Conservation (phyloP, 73 alveolate species). For the Stentor coeruleus region DNA sequence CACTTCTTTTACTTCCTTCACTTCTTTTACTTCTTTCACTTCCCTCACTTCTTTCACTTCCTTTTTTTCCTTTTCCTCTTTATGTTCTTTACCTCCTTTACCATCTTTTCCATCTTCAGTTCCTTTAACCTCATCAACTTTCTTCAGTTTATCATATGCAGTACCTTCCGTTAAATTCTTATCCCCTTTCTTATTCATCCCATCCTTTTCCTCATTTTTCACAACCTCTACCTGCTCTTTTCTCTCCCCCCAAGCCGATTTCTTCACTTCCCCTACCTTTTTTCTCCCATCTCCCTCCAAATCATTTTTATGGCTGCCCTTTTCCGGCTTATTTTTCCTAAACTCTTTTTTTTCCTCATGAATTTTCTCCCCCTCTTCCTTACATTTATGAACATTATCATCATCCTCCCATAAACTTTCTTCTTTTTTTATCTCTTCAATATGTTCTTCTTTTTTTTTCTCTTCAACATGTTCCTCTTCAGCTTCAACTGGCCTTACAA, state of each 20-base stretch:
- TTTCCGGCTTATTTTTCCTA: neutral
- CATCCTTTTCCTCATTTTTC: neutral
- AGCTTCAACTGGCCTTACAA: too few relatives aligned
- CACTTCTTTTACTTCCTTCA: neutral
- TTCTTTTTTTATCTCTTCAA: neutral
- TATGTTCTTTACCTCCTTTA: neutral
- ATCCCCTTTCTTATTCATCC: too few relatives aligned
- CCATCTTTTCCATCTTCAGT: neutral
- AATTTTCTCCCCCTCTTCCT: too few relatives aligned
- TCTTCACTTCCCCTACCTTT: too few relatives aligned
- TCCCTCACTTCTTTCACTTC: neutral
- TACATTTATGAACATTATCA: too few relatives aligned
- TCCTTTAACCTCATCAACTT: neutral
- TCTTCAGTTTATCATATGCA: too few relatives aligned
- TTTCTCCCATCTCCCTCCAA: too few relatives aligned
- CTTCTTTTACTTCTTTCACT: neutral
- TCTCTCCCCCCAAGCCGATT: too few relatives aligned
- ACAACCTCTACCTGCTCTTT: neutral
- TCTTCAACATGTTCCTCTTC: neutral
- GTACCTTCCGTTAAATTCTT: too few relatives aligned
- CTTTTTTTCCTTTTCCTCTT: neutral
- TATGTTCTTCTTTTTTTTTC: neutral
- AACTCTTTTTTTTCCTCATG: neutral
- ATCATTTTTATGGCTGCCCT: too few relatives aligned
- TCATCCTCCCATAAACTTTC: too few relatives aligned